Evolutionary conservation across 2,329 filamentous ascomycete species (phyloP), one percentile per base, ranked within the genome.

Genomic region (Coniella lustricola): DNA sequence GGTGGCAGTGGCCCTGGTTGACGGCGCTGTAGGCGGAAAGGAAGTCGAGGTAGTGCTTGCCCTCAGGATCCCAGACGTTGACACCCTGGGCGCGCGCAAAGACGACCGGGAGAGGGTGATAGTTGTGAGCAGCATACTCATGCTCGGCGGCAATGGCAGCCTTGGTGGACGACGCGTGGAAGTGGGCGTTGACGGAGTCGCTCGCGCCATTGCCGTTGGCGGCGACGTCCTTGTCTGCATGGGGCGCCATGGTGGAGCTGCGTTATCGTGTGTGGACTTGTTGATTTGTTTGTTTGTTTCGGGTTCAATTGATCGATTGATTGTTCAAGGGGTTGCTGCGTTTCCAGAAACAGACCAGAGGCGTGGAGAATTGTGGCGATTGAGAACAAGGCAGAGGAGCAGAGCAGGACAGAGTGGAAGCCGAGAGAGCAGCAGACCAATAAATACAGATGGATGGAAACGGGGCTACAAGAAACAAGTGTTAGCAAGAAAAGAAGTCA

Each of bases 1-100:
- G 93, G 71, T 98, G 91, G 71, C 91, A 97, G 70, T 98, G 91
- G 55, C 91, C 91, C 70, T 97, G 91, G 74, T 97, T 97, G 64
- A 97, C 90, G 54, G 93, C 93, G 59, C 87, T 94, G 77, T 98
- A 98, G 56, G 93, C 93, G 40, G 91, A 97, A 57, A 98, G 82
- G 72, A 96, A 98, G 72, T 98, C 93, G 60, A 97, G 82, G 69
- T 98, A 97, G 67, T 95, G 84, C 60, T 84, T 87, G 63, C 87
- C 90, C 73, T 98, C 93, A 16, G 93, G 93, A 64, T 98, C 93
- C 91, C 93, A 98, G 50, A 97, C 93, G 53, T 86, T 84, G 62
- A 85, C 85, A 42, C 91, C 93, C 60, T 84, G 79, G 36, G 90
- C 93, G 56, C 82, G 81, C 49, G 91, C 77, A 68, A 97, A 96